Evolutionary conservation across 345 rosid genomes (phyloP).

Genomic region (Salix exigua): DNA sequence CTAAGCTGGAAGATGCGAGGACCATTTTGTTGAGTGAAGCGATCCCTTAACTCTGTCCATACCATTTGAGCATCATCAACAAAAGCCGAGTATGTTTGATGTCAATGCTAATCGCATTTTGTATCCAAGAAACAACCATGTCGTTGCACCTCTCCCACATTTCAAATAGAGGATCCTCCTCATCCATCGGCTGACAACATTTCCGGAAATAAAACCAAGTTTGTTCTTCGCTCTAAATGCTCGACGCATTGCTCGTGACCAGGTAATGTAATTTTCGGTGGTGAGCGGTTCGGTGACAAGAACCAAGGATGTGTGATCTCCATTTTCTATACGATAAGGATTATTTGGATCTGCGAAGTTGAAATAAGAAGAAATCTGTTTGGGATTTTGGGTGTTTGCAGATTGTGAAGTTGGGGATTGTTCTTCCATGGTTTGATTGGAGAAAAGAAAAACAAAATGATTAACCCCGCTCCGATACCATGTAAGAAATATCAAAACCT

Average conservation of each 20-base stretch:
- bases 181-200: fast-evolving
- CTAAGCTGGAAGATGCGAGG: not conserved
- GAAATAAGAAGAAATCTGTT: not conserved
- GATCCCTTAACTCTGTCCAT: not conserved
- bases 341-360: not conserved
- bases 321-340: too few species aligned
- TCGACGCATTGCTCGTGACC: not conserved
- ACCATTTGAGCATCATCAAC: not conserved
- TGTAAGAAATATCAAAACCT: too few species aligned
- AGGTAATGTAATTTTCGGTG: too few species aligned
- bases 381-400: not conserved
- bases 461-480: not conserved
- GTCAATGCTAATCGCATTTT: not conserved
- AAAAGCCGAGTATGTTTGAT: not conserved
- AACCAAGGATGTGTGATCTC: too few species aligned
- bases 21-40: not conserved
- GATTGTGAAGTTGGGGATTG: not conserved
- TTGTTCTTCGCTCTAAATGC: not conserved
- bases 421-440: not conserved
- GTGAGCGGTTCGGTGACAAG: not conserved
- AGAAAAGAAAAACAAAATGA: too few species aligned
- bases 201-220: too few species aligned
- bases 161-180: not conserved
- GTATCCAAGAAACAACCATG: not conserved
- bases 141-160: not conserved